A percentile compares a stretch with the other conserved stretches of the same genome.
These are phyloP conservation scores for Vaucheria bursata DNA, from an alignment of 352 stramenopile genomes.

Conservation along the genomic window DNA sequence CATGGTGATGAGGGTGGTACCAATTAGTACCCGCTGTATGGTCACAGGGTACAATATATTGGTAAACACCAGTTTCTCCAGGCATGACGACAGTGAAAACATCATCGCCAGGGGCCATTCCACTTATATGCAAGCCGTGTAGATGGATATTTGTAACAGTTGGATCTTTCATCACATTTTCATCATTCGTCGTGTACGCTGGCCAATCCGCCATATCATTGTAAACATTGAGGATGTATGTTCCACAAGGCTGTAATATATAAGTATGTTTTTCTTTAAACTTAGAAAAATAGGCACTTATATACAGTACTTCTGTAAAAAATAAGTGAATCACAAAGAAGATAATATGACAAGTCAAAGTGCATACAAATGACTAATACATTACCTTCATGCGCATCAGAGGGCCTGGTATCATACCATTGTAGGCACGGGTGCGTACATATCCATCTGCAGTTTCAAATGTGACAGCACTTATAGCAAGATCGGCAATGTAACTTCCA, in stretches of 20 bases:
- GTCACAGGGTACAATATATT: not conserved
- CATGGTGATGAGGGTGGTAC: not conserved
- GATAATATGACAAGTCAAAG: too few relatives aligned
- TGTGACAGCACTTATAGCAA: not conserved
- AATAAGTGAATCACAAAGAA: too few relatives aligned
- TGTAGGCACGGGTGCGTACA: not conserved
- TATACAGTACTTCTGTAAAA: too few relatives aligned
- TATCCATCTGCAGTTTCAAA: not conserved
- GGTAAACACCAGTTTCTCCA: not conserved
- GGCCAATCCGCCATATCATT: not conserved
- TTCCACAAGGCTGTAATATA: not conserved
- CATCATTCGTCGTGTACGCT: not conserved
- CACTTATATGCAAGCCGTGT: not conserved
- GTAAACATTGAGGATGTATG: not conserved
- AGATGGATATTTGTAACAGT: constrained; percentile 4
- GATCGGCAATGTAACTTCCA: not conserved
- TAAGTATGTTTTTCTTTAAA: too few relatives aligned
- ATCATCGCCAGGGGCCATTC: not conserved
- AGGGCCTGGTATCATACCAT: not conserved
- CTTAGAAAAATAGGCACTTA: too few relatives aligned
- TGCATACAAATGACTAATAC: too few relatives aligned
- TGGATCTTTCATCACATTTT: not conserved
- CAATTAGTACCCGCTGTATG: constrained; percentile 7
- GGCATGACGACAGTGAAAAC: not conserved
- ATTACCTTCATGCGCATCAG: not conserved